Conservation (phyloP, 2,329 filamentous ascomycete species). For the Fusarium succisae region DNA sequence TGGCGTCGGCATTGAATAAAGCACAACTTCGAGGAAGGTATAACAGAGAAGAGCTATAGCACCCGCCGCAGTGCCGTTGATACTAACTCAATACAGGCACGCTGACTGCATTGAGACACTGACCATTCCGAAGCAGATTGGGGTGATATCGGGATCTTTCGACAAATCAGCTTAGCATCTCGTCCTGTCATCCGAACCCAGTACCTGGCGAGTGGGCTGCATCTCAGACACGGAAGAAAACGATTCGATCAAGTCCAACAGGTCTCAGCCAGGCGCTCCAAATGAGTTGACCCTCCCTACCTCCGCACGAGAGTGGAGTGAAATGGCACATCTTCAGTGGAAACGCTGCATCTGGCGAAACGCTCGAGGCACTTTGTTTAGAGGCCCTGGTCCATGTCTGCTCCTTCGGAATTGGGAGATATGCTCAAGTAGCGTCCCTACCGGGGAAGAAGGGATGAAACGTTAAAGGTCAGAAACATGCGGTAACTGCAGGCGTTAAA, state of each 20-base stretch:
- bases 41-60: background rate
- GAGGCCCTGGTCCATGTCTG: slow-evolving; percentile 30
- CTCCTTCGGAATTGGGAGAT: background rate
- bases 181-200: slow-evolving; percentile 3
- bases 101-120: background rate
- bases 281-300: slow-evolving; percentile 33
- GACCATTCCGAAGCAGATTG: background rate
- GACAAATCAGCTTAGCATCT: background rate
- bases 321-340: slow-evolving; percentile 23
- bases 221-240: slow-evolving; percentile 16
- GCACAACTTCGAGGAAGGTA: background rate
- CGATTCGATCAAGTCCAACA: slow-evolving; percentile 5
- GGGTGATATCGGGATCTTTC: background rate
- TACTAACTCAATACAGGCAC: background rate
- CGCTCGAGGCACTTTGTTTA: slow-evolving; percentile 23
- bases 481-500: slow-evolving; percentile 2
- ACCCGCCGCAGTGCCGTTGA: background rate
- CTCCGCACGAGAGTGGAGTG: slow-evolving; percentile 34
- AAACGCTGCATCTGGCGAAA: slow-evolving; percentile 25
- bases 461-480: slow-evolving; percentile 27
- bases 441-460: slow-evolving; percentile 39
- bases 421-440: slow-evolving; percentile 1
- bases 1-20: background rate
- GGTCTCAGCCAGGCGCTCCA: background rate
- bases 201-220: slow-evolving; percentile 12